These are phyloP conservation scores for Suhomyces sp. DNA, from an alignment of 805 yeast species.

Conservation along the genomic window DNA sequence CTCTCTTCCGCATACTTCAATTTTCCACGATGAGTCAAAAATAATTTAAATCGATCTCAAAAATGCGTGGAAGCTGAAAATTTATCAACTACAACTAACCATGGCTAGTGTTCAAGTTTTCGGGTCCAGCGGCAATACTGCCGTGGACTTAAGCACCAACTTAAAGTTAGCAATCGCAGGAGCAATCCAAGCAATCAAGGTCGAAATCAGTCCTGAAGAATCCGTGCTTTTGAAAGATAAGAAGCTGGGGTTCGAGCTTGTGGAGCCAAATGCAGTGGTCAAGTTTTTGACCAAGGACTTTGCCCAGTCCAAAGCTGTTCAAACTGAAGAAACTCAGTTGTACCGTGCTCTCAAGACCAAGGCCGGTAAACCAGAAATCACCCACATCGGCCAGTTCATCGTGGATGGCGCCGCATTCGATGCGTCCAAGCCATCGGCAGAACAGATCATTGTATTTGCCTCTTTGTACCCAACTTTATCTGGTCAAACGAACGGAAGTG, in stretches of 20 bases:
- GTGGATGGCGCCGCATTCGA: background rate
- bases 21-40: constrained; percentile 5
- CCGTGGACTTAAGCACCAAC: constrained; percentile 21
- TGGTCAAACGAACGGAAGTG: constrained; percentile 11
- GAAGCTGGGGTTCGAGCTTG: constrained; percentile 43
- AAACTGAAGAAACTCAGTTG: constrained; percentile 45
- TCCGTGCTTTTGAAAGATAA: constrained; percentile 30
- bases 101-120: constrained; percentile 5
- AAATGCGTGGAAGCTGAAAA: background rate
- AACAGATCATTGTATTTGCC: constrained; percentile 59
- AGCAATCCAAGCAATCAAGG: constrained; percentile 11
- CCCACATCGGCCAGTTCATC: background rate
- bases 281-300: constrained; percentile 58
- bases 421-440: constrained; percentile 38
- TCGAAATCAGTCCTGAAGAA: constrained; percentile 23
- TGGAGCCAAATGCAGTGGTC: constrained; percentile 68
- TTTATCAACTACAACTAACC: background rate
- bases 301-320: constrained; percentile 27
- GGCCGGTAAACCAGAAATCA: constrained; percentile 13
- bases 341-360: constrained; percentile 38
- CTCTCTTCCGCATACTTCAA: background rate
- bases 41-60: background rate
- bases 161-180: constrained; percentile 24
- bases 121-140: constrained; percentile 11
- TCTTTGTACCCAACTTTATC: constrained; percentile 46